Percentiles rank a stretch among this genome's conserved stretches.
Evolutionary conservation across 225 moss, liverwort and hornwort species (phyloP).

Genomic region (Pseudisothecium myosuroides): DNA sequence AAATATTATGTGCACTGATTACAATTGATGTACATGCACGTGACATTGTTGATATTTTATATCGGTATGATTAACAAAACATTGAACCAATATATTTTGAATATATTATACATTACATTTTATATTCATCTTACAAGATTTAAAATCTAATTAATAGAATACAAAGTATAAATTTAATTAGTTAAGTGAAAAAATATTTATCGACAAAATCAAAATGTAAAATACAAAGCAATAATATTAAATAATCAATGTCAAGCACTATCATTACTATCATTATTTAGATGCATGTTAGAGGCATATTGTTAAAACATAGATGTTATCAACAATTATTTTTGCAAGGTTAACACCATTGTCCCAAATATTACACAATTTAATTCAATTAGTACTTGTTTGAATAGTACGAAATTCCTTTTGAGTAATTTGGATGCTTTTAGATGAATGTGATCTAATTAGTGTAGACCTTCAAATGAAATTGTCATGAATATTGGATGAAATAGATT

Average conservation of each 20-base stretch:
- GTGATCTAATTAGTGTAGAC: not conserved
- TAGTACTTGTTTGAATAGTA: rapidly evolving
- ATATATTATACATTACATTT: too few species aligned
- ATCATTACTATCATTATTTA: not conserved
- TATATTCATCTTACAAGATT: too few species aligned
- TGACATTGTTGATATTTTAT: constrained; percentile 74
- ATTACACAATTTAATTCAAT: not conserved
- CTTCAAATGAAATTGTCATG: too few species aligned
- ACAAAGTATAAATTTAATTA: too few species aligned
- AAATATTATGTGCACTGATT: constrained; percentile 71
- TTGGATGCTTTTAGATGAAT: not conserved
- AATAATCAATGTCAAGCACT: too few species aligned
- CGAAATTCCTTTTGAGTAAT: not conserved
- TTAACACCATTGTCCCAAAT: too few species aligned
- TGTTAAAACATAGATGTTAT: too few species aligned
- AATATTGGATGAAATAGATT: not conserved
- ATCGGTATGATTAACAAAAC: constrained; percentile 10
- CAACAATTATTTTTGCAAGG: not conserved
- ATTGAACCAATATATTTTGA: too few species aligned
- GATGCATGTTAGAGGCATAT: too few species aligned
- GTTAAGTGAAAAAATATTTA: rapidly evolving
- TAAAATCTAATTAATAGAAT: not conserved
- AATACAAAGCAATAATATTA: not conserved
- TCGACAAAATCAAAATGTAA: not conserved
- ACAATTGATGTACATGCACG: constrained; percentile 94